phyloP scores from a whole-genome alignment of 2,329 filamentous ascomycete genomes.

The Penicillium sp. region DNA sequence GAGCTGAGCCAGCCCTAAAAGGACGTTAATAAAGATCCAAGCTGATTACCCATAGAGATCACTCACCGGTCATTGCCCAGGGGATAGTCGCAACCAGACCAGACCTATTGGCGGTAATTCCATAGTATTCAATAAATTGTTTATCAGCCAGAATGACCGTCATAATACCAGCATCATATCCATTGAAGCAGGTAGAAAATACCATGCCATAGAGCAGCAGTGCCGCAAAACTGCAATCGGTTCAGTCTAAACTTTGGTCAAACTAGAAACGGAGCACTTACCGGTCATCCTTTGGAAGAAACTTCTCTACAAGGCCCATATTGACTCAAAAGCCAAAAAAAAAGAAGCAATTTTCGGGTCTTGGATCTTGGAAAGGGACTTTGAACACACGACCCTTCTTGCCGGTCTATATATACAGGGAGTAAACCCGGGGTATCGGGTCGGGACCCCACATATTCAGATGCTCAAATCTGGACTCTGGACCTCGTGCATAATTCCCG shows the following conservation, averaged over 20 bases:
- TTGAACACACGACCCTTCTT: background rate
- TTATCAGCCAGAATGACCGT: conserved; percentile 43
- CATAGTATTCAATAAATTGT: conserved; percentile 41
- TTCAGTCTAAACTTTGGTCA: background rate
- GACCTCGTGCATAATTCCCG: background rate
- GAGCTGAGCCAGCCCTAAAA: conserved; percentile 35
- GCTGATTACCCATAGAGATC: background rate
- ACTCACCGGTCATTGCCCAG: conserved; percentile 39
- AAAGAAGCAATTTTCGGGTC: background rate
- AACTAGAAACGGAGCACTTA: conserved; percentile 10
- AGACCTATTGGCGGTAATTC: conserved; percentile 31
- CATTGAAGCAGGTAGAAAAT: conserved; percentile 41
- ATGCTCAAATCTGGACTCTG: background rate
- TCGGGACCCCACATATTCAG: background rate
- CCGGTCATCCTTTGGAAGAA: conserved; percentile 39
- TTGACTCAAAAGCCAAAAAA: background rate
- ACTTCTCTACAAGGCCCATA: conserved; percentile 27
- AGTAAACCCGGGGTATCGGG: background rate
- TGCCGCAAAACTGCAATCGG: conserved; percentile 23
- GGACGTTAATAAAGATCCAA: background rate
- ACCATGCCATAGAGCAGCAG: conserved; percentile 38
- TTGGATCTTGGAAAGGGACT: background rate
- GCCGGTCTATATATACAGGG: conserved; percentile 2
- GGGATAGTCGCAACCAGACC: conserved; percentile 42
- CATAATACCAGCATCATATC: conserved; percentile 43